Conservation (phyloP, 805 yeast genomes). For the Blastobotrys muscicola region DNA sequence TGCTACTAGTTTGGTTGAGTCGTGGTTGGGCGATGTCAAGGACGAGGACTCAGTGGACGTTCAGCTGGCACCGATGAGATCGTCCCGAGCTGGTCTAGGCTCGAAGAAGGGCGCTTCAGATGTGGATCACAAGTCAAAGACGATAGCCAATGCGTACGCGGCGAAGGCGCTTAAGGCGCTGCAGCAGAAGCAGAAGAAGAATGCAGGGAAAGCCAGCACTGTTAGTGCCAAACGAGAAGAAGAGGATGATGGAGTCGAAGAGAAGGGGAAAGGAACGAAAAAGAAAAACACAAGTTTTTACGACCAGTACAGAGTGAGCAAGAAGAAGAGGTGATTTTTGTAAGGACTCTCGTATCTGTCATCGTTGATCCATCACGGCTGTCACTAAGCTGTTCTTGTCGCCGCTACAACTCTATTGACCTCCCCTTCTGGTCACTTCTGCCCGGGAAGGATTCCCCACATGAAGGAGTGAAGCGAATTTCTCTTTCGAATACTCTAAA, state of each 20-base stretch:
- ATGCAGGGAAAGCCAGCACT: background rate
- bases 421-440: no score
- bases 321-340: no score
- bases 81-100: conserved; percentile 11
- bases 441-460: no score
- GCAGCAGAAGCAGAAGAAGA: conserved; percentile 1
- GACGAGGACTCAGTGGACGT: conserved; percentile 2
- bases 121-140: background rate
- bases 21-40: conserved; percentile 17
- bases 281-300: no score
- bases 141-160: background rate
- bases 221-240: background rate
- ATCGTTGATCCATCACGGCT: no score
- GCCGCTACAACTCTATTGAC: no score
- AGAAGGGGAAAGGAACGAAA: background rate
- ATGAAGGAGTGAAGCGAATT: no score
- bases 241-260: background rate
- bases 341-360: no score
- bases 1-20: conserved; percentile 15
- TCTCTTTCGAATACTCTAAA: no score
- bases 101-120: conserved; percentile 1
- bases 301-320: no score
- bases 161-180: conserved; percentile 3
- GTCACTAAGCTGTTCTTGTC: no score
- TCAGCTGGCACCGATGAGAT: background rate